Evolutionary conservation across 179 eudicot species (phyloP).

Genomic region (Spergularia azorica): DNA sequence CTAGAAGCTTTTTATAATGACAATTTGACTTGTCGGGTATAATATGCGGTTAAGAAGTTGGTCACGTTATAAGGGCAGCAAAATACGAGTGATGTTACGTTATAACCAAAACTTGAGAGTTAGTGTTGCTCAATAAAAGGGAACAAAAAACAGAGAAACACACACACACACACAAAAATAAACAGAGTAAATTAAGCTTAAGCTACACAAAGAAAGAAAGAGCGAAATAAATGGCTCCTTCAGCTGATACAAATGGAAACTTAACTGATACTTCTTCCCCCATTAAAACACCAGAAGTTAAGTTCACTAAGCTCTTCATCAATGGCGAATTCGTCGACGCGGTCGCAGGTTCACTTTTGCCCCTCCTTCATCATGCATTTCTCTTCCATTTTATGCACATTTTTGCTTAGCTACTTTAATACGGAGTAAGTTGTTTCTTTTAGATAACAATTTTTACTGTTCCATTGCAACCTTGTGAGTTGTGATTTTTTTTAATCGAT

Average conservation of each 20-base stretch:
- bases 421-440: no score
- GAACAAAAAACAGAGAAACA: not conserved
- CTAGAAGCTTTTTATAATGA: no score
- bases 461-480: no score
- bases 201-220: not conserved
- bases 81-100: constrained; percentile 7
- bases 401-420: no score
- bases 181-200: not conserved
- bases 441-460: no score
- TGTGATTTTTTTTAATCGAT: no score
- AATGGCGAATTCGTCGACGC: constrained; percentile 61
- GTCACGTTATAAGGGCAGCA: constrained; percentile 24
- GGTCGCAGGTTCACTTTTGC: constrained; percentile 37
- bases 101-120: not conserved
- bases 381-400: no score
- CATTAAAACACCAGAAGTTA: constrained; percentile 34
- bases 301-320: constrained; percentile 65
- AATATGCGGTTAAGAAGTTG: constrained; percentile 14
- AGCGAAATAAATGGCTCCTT: constrained; percentile 12
- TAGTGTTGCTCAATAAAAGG: not conserved
- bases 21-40: not conserved
- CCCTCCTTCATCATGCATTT: no score
- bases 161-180: not conserved
- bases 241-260: constrained; percentile 18
- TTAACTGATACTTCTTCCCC: constrained; percentile 7